A percentile compares a stretch with the other conserved stretches of the same genome.
Conservation (phyloP, 352 stramenopile genomes). For the Phytopythium litorale region DNA sequence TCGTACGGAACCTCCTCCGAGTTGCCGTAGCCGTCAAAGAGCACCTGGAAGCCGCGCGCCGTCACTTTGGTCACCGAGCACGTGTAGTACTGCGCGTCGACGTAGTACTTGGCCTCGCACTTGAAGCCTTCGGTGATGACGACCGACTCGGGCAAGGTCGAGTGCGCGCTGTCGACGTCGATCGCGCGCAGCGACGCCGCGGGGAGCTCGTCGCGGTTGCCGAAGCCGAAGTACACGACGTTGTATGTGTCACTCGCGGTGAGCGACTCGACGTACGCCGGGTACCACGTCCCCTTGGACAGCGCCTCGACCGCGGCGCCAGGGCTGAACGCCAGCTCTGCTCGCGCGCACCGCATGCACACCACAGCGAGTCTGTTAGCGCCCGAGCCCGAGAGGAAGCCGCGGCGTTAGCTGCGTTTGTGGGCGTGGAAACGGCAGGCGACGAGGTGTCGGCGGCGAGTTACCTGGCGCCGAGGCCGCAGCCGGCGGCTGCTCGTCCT, state of each 20-base stretch:
- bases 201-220: slow-evolving; percentile 49
- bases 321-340: slow-evolving; percentile 39
- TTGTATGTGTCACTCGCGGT: slow-evolving; percentile 55
- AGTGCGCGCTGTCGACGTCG: slow-evolving; percentile 20
- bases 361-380: not conserved
- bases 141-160: slow-evolving; percentile 29
- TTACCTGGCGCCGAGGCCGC: not conserved
- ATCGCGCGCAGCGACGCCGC: slow-evolving; percentile 40
- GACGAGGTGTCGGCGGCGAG: not conserved
- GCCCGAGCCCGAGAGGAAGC: not conserved
- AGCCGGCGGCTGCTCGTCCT: not conserved
- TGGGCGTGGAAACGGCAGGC: not conserved
- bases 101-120: slow-evolving; percentile 80
- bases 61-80: slow-evolving; percentile 66
- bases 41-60: slow-evolving; percentile 67
- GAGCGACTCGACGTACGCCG: slow-evolving; percentile 53
- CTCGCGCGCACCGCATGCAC: not conserved
- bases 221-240: slow-evolving; percentile 73
- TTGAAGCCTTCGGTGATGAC: slow-evolving; percentile 51
- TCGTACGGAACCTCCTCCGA: slow-evolving; percentile 88
- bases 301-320: slow-evolving; percentile 54
- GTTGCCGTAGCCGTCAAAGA: slow-evolving; percentile 90
- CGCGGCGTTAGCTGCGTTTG: not conserved
- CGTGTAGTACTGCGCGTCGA: slow-evolving; percentile 71
- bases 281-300: slow-evolving; percentile 69